Percentiles rank a stretch among this genome's conserved stretches.
Evolutionary conservation across 2,329 filamentous ascomycete species (phyloP).

Genomic region (Amesomyces nigricolor): DNA sequence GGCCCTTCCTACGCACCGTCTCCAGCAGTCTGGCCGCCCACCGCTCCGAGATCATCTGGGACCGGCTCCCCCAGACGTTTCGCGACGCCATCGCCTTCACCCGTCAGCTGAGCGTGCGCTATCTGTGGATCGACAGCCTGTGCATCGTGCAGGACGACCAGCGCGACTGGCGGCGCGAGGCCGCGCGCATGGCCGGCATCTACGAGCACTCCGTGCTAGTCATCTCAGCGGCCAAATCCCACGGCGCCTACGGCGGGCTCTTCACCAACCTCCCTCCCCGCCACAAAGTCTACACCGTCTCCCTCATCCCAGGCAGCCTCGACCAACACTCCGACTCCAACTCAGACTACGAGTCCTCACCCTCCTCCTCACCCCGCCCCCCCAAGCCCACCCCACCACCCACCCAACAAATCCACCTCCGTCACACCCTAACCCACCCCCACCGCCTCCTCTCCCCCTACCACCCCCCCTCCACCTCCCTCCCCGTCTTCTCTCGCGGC

Average conservation of each 20-base stretch:
- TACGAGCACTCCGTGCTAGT: background rate
- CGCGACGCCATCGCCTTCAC: slow-evolving; percentile 8
- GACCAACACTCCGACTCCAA: no score
- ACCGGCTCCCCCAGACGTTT: slow-evolving; percentile 15
- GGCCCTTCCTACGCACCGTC: slow-evolving; percentile 17
- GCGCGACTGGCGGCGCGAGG: slow-evolving; percentile 8
- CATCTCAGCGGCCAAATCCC: slow-evolving; percentile 15
- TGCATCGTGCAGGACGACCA: slow-evolving; percentile 12
- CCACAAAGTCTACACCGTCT: background rate
- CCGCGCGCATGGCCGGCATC: slow-evolving; percentile 1
- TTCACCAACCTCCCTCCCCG: background rate
- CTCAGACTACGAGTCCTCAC: background rate
- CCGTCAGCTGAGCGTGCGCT: slow-evolving; percentile 1
- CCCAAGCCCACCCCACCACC: no score
- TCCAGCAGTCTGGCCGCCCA: slow-evolving; percentile 9
- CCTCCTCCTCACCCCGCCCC: background rate
- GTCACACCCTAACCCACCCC: background rate
- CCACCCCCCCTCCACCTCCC: background rate
- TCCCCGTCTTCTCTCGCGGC: background rate
- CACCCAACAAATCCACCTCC: no score
- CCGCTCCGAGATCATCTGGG: slow-evolving; percentile 12
- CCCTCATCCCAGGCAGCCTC: background rate
- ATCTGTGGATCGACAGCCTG: slow-evolving; percentile 14
- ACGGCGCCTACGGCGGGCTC: slow-evolving; percentile 15
- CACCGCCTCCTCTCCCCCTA: background rate